A percentile compares a stretch with the other conserved stretches of the same genome.
These are phyloP conservation scores for Vitis rotundifolia DNA, from an alignment of 164 flowering plant genomes.

Conservation along the genomic window DNA sequence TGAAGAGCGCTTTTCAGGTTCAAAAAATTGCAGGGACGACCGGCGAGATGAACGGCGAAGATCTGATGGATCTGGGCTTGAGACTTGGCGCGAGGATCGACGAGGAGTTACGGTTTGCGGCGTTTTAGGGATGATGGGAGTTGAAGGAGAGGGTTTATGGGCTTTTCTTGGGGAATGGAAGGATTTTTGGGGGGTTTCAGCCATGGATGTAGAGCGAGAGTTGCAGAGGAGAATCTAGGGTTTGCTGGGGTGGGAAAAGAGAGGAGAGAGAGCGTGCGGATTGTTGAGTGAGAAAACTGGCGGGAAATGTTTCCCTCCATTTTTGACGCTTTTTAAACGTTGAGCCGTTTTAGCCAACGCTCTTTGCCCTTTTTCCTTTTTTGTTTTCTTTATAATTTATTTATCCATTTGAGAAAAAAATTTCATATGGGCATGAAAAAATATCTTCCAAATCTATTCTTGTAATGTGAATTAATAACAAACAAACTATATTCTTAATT, in stretches of 20 bases:
- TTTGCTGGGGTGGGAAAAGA: constrained; percentile 5
- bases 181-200: constrained; percentile 25
- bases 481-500: too few relatives aligned
- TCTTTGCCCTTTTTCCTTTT: not conserved
- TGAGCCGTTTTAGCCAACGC: not conserved
- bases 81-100: constrained; percentile 28
- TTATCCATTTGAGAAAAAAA: too few relatives aligned
- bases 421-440: too few relatives aligned
- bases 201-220: constrained; percentile 19
- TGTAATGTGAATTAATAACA: too few relatives aligned
- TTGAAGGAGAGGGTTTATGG: constrained; percentile 5
- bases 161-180: constrained; percentile 14
- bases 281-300: constrained; percentile 19
- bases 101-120: constrained; percentile 28
- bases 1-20: too few relatives aligned
- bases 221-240: constrained; percentile 10
- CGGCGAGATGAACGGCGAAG: constrained; percentile 8
- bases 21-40: not conserved
- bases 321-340: constrained; percentile 4
- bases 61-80: constrained; percentile 3
- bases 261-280: not conserved
- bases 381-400: too few relatives aligned
- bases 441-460: too few relatives aligned
- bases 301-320: constrained; percentile 25
- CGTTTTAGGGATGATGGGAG: constrained; percentile 22